Base-by-base conservation (phyloP, 2,329 filamentous ascomycete genomes). In the Dothistroma pini region DNA sequence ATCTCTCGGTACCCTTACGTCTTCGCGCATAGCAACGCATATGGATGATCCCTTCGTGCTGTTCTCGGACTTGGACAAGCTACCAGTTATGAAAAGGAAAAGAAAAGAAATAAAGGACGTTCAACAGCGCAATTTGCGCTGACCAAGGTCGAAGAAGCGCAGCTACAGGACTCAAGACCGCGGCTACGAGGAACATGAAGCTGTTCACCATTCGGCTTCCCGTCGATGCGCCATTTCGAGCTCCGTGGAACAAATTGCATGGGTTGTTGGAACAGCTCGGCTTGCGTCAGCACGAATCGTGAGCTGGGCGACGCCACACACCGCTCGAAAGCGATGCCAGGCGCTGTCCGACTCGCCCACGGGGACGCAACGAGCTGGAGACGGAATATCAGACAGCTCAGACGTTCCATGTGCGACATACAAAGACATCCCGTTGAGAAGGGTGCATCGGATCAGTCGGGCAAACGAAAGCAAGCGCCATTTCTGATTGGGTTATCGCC, bases 211-310 rank as follows among this genome's bases (percentile, higher is more conserved):
- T 9, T 44, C 16, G 41, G 48, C 10, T 19, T 51, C 48, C 12
- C 9, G 12, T 51, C 48, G 48, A 31, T 31, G 48, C 21, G 48
- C 21, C 4, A 29, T 51, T 51, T 31, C 48, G 29, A 51, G 29
- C 48, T 53, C 34, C 51, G 31, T 53, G 51, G 51, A 53, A 53
- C 41, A 44, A 19, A 29, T 53, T 53, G 51, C 51, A 29, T 29
- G 51, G 51, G 51, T n/a, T 21, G 5, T 29, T 29, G 21, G 48
- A 29, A 31, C 29, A 51, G 48, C 48, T 51, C 48, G 62, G 52
- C 57, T 62, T 62, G 59, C 62, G 62, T 64, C 62, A 61, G 62
- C 59, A 44, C 54, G 54, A n/a, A 58, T 53, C 59, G 59, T 59
- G 59, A 32, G 56, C 61, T 57, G 38, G 32, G 50, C 57, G 57